Base-by-base conservation (phyloP, 345 rosid genomes). In the Atalantia buxifolia region DNA sequence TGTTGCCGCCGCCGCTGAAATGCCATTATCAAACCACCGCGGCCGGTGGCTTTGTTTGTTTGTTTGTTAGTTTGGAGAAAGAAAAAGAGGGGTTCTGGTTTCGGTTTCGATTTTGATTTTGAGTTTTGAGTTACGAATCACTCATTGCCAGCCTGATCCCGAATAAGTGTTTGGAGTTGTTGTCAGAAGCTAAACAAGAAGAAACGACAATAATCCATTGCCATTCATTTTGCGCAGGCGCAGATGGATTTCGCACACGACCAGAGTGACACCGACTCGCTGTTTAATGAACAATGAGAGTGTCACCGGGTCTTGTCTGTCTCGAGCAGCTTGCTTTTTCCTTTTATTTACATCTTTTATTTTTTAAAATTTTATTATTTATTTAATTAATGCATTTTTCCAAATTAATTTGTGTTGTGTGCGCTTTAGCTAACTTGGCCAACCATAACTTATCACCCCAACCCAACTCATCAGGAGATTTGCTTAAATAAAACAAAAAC, bases 1-100 rank as follows among this genome's bases (percentile, higher is more conserved):
- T 45, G 50, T 13, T 45, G 50, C 50, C 95, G 97, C 88, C 97
- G 97, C 87, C 97, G 87, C 69, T 80, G 89, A 67, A 79, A 82
- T 50, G 95, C 93, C 98, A 95, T 93, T 14, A 31, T 66, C 14
- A 14, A 48, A 65, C n/a, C 12, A 27, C 50, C 16, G 45, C 4
- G 57, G 69, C 68, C 28, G 35, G 3, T 3, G 50, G 57, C 19
- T 53, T 53, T 10, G 21, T 50, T 16, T 16, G 21, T 50, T 16
- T 16, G 6, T 50, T 50, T 4, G 21, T 50, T 50, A 0, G 21
- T 16, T 50, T 50, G 56, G 21, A 18, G 22, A 53, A 53, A 53
- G 22, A 53, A 14, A 53, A 53, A 53, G 57, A 53, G 22, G 6
- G 22, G 21, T 1, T 53, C 7, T 4, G 56, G 18, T 50, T 50